Evolutionary conservation across 192 early-diverging fungal genomes (phyloP), one percentile per base, ranked within the genome.

Genomic region (Backusella tuberculispora): DNA sequence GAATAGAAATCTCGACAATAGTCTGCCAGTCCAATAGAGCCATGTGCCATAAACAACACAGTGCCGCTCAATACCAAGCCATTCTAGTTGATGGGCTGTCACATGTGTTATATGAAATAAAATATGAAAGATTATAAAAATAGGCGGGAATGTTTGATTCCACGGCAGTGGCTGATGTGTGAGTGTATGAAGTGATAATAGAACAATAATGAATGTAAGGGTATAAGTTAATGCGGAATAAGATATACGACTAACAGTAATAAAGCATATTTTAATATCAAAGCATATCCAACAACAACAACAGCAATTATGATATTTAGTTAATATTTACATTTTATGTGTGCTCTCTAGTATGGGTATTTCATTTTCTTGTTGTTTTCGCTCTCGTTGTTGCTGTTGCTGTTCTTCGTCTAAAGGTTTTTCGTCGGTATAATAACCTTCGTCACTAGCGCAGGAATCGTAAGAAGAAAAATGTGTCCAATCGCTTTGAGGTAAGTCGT

Each of bases 21-120:
- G 78, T 86, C 87, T 86, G 3, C 87, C 87, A 24, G 84, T 82
- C 80, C 86, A 88, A 24, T 87, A 82, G 4, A 87, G 77, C 85
- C 85, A 88, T 0, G 87, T 87, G 6, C 87, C 87, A 69, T 87
- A 88, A n/a, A 87, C 80, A 3, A 88, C 86, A 29, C 80, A 83
- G 21, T 79, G 81, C 24, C 84, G 81, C 50, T 88, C 87, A 0
- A 88, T 38, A 13, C 74, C 73, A 12, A 79, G 75, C 21, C 76
- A 82, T 0, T 83, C 78, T 12, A 87, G 75, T 17, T 78, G 63
- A 72, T 85, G 86, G 48, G 81, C 82, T 2, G 81, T 67, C 13
- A 88, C 48, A 26, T 82, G 84, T 0, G 83, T 77, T 40, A 80
- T 48, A 42, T 88, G 87, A 70, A 88, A 88, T 37, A 41, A 15